Percentiles rank a stretch among this genome's conserved stretches.
These are phyloP conservation scores for Mediolabrus comicus DNA, from an alignment of 108 stramenopile genomes.

Conservation along the genomic window DNA sequence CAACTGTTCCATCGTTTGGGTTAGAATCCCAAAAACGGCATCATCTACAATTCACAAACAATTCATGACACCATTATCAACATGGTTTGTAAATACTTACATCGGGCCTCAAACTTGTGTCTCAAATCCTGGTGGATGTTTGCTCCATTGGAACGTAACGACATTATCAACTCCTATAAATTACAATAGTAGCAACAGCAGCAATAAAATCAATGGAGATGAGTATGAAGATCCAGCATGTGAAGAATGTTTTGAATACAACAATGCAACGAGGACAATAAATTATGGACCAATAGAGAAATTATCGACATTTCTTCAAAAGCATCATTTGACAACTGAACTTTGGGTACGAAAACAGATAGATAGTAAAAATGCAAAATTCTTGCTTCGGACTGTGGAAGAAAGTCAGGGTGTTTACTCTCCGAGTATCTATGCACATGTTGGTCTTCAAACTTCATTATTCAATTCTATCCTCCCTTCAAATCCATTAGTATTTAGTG, in stretches of 20 bases:
- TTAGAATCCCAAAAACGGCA: neutral
- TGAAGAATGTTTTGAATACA: neutral
- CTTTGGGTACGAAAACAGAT: neutral
- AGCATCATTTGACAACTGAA: neutral
- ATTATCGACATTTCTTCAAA: neutral
- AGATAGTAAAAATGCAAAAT: neutral
- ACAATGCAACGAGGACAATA: neutral
- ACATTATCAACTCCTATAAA: too few species aligned
- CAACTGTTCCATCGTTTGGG: neutral
- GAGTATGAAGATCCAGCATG: too few species aligned
- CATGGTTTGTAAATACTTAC: neutral
- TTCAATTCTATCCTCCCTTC: slow-evolving; percentile 14
- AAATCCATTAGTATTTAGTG: slow-evolving; percentile 18
- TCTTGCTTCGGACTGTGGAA: neutral
- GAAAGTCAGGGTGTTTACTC: neutral
- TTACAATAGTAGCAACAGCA: too few species aligned
- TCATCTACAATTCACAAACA: neutral
- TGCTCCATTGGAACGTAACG: neutral
- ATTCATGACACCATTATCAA: neutral
- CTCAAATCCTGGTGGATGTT: neutral
- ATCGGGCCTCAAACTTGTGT: neutral
- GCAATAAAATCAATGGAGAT: too few species aligned
- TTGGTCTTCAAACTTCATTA: slow-evolving; percentile 20
- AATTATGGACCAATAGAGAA: neutral
- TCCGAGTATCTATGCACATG: neutral